phyloP scores from a whole-genome alignment of 1,139 yeast species.

The Yamadazyma dushanensis region DNA sequence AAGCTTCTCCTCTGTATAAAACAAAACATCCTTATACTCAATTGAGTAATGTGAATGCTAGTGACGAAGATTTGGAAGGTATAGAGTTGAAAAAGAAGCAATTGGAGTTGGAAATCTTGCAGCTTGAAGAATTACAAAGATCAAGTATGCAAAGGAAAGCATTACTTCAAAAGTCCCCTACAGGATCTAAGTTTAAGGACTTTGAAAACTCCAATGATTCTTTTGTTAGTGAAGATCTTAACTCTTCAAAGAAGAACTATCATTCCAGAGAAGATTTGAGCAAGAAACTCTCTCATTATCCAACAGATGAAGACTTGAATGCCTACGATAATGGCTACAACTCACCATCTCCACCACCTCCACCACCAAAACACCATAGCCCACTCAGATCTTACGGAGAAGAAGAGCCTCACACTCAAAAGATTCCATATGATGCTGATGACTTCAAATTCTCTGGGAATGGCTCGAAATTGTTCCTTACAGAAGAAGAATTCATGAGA shows the following conservation, averaged over 20 bases:
- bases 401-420: conserved; percentile 1
- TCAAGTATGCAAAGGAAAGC: conserved; percentile 19
- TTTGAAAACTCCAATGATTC: conserved; percentile 27
- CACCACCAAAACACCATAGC: conserved; percentile 44
- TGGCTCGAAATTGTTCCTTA: conserved; percentile 15
- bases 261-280: conserved; percentile 41
- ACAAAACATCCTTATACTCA: conserved; percentile 7
- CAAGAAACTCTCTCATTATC: conserved; percentile 29
- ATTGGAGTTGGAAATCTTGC: conserved; percentile 41
- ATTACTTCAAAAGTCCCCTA: conserved; percentile 9
- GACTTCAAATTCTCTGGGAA: conserved; percentile 36
- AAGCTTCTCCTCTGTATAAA: conserved; percentile 20
- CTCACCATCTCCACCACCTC: conserved; percentile 45
- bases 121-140: conserved; percentile 38
- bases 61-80: conserved; percentile 25
- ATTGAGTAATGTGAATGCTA: conserved; percentile 1
- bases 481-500: conserved; percentile 33
- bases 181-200: conserved; percentile 10
- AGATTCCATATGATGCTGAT: conserved; percentile 40
- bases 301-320: conserved; percentile 27
- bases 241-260: conserved; percentile 31
- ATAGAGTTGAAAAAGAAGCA: conserved; percentile 37
- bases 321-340: conserved; percentile 15
- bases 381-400: conserved; percentile 7
- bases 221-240: conserved; percentile 38